Conservation (phyloP, 257 asterid genomes). For the Fraxinus anomala region DNA sequence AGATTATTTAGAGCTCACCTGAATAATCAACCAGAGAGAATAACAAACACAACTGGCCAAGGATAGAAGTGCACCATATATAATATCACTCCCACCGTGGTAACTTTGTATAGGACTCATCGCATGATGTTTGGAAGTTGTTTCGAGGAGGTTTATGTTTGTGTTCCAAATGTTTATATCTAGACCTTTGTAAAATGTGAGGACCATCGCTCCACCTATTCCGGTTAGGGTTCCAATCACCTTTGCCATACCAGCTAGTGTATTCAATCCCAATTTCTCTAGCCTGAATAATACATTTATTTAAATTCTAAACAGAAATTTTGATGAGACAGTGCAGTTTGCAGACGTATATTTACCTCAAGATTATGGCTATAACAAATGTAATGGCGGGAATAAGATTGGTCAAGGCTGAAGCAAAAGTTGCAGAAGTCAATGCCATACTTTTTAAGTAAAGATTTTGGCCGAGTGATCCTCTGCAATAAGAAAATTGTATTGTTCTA, state of each 20-base stretch:
- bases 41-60: conserved; percentile 48
- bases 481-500: background rate
- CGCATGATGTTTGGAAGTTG: conserved; percentile 23
- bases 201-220: conserved; percentile 73
- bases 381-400: conserved; percentile 76
- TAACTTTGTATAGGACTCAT: background rate
- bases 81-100: conserved; percentile 26
- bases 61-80: conserved; percentile 50
- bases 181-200: conserved; percentile 74
- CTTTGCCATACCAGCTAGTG: conserved; percentile 70
- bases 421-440: conserved; percentile 55
- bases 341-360: conserved; percentile 34
- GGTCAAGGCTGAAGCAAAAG: conserved; percentile 60
- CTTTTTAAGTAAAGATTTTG: conserved; percentile 60
- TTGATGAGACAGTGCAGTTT: background rate
- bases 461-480: conserved; percentile 62
- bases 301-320: background rate
- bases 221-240: conserved; percentile 62
- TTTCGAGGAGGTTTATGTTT: conserved; percentile 47
- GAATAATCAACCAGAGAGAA: conserved; percentile 65
- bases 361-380: conserved; percentile 49
- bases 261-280: conserved; percentile 61
- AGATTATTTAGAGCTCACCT: conserved; percentile 40
- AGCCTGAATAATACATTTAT: conserved; percentile 38
- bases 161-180: conserved; percentile 45